These are phyloP conservation scores for Aspergillus indologenus DNA, from an alignment of 495 filamentous ascomycete genomes.

Conservation along the genomic window DNA sequence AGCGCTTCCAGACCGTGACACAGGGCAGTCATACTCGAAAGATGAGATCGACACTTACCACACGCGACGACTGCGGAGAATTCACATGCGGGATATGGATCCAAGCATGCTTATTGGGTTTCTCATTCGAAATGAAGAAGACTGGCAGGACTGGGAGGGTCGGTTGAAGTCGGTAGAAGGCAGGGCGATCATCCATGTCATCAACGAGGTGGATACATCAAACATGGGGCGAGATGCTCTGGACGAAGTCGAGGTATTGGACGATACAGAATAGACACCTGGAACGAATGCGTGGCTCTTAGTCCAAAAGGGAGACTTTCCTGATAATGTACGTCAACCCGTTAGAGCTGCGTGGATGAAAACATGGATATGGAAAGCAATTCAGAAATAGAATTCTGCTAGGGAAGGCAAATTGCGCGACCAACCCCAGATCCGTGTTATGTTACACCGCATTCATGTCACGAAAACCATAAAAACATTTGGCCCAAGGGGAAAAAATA, in stretches of 20 bases:
- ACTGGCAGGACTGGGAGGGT: constrained; percentile 80
- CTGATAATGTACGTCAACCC: background rate
- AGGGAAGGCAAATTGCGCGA: constrained; percentile 35
- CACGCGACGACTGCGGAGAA: constrained; percentile 74
- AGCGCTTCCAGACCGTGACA: constrained; percentile 54
- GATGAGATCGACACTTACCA: constrained; percentile 84
- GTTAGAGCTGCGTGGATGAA: background rate
- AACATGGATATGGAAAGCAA: constrained; percentile 46
- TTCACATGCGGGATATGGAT: constrained; percentile 91
- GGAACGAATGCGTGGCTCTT: background rate
- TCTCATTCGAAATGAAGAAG: constrained; percentile 73
- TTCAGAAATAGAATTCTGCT: constrained; percentile 49
- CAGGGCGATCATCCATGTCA: constrained; percentile 80
- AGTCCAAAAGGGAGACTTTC: background rate
- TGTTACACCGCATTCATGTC: constrained; percentile 71
- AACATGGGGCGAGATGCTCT: constrained; percentile 65
- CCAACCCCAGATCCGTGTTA: constrained; percentile 56
- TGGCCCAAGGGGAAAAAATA: constrained; percentile 59
- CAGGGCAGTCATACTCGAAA: constrained; percentile 52
- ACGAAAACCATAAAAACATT: constrained; percentile 69
- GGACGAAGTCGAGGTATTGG: constrained; percentile 85
- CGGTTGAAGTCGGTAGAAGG: constrained; percentile 65
- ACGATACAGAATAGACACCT: constrained; percentile 53
- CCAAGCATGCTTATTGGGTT: constrained; percentile 99
- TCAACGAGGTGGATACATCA: constrained; percentile 57